phyloP scores from a whole-genome alignment of 1,139 yeast genomes.

The Nakaseomyces sp. region DNA sequence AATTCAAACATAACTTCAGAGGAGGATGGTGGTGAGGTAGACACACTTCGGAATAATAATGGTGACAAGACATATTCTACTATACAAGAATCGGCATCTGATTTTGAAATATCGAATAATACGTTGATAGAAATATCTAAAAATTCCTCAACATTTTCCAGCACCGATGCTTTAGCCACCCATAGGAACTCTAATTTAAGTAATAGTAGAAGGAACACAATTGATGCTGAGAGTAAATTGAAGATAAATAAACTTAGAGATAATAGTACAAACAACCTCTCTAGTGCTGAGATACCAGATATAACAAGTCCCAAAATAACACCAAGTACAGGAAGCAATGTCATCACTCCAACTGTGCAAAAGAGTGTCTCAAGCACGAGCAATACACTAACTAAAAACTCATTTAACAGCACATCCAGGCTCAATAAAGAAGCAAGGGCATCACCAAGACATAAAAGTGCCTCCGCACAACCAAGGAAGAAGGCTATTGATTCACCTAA shows the following conservation, averaged over 20 bases:
- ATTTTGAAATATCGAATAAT: background rate
- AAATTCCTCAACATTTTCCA: background rate
- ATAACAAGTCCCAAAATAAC: background rate
- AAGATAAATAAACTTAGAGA: background rate
- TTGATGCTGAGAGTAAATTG: background rate
- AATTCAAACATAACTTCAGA: background rate
- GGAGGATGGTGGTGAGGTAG: slow-evolving; percentile 1
- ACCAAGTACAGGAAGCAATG: background rate
- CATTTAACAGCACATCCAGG: background rate
- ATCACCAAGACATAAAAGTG: background rate
- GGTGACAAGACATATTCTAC: slow-evolving; percentile 8
- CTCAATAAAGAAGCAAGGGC: background rate
- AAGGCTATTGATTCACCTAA: background rate
- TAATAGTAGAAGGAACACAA: background rate
- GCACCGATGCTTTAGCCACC: slow-evolving; percentile 6
- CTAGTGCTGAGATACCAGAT: background rate
- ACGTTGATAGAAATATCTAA: slow-evolving; percentile 3
- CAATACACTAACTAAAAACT: background rate
- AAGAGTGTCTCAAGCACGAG: background rate
- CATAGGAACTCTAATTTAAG: slow-evolving; percentile 3
- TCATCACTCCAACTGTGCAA: background rate
- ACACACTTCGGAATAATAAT: slow-evolving; percentile 1
- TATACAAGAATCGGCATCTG: slow-evolving; percentile 6
- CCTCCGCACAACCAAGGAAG: background rate
- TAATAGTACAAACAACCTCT: background rate